Evolutionary conservation across 306 rosid species (phyloP).

Genomic region (Begonia fuchsioides): DNA sequence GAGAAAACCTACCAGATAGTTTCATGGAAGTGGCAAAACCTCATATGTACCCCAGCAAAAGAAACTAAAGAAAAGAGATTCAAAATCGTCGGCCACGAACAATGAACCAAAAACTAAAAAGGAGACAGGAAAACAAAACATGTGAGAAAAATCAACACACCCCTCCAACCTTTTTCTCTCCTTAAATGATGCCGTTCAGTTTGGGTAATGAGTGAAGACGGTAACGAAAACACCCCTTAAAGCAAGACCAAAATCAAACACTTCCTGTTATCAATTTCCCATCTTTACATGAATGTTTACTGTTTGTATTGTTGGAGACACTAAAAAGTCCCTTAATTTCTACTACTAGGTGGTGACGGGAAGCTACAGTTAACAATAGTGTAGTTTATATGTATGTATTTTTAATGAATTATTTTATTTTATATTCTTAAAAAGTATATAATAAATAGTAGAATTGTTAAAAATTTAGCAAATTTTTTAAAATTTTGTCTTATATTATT

Average conservation of each 20-base stretch:
- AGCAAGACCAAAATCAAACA: background rate
- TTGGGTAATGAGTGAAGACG: conserved; percentile 33
- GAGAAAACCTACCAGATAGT: background rate
- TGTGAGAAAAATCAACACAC: conserved; percentile 4
- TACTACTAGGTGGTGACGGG: too few relatives aligned
- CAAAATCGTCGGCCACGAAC: background rate
- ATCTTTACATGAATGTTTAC: too few relatives aligned
- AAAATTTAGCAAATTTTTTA: too few relatives aligned
- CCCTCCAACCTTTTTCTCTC: conserved; percentile 11
- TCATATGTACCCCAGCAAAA: conserved; percentile 5
- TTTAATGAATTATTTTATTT: too few relatives aligned
- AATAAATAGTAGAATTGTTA: too few relatives aligned
- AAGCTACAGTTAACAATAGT: too few relatives aligned
- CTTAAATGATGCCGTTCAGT: conserved; percentile 29
- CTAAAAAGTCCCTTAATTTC: too few relatives aligned
- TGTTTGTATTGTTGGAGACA: too few relatives aligned
- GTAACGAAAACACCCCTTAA: conserved; percentile 1
- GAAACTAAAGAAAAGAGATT: background rate
- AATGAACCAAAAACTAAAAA: background rate
- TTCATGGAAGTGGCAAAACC: conserved; percentile 7
- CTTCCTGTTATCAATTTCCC: conserved; percentile 1
- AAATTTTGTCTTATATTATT: too few relatives aligned
- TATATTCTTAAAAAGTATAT: too few relatives aligned
- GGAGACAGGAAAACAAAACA: conserved; percentile 11
- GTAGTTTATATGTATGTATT: too few relatives aligned